Evolutionary conservation across 2,329 filamentous ascomycete species (phyloP), one percentile per base, ranked within the genome.

Genomic region (Monosporascus sp.): DNA sequence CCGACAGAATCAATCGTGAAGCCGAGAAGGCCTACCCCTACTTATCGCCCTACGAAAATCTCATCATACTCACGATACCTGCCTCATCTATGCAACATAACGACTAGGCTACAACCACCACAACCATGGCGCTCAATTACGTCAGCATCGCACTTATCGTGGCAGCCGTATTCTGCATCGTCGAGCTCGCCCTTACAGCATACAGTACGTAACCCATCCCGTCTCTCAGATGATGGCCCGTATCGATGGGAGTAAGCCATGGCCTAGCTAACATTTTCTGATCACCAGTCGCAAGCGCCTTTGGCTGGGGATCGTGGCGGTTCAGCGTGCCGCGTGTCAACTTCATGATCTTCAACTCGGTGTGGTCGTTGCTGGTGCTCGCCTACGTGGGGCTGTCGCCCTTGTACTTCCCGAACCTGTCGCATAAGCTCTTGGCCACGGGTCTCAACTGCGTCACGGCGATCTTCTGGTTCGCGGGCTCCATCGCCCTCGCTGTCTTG

Each of bases 401-500:
- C 1, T 73, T 81, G 44, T 85, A 84, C 71, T 75, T 84, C 62
- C 76, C 81, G 3, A 74, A 75, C 24, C 63, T 84, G 11, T 85
- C 85, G 62, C 83, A 90, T 69, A 81, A 79, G 50, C 82, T 83
- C 49, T 83, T 79, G 45, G 81, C 91, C 17, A 75, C 92, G 19
- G 84, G 64, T 1, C 76, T 90, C 34, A 88, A 95, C 64, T 76
- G 76, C 47, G 60, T 94, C 24, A 94, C 90, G 9, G 86, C 87
- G 73, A 78, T 95, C 53, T 95, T 95, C 76, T 96, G 91, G 91
- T 94, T 97, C 66, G 86, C 87, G 1, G 91, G 90, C 7, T 88
- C 91, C 63, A 85, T 95, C 60, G 90, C 90, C 0, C 71, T 92
- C 11, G 90, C 87, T 0, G 86, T 84, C 20, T 77, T 77, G 52